A percentile compares a stretch with the other conserved stretches of the same genome.
Evolutionary conservation across 495 filamentous ascomycete species (phyloP).

Genomic region (Talaromyces stipitatus): DNA sequence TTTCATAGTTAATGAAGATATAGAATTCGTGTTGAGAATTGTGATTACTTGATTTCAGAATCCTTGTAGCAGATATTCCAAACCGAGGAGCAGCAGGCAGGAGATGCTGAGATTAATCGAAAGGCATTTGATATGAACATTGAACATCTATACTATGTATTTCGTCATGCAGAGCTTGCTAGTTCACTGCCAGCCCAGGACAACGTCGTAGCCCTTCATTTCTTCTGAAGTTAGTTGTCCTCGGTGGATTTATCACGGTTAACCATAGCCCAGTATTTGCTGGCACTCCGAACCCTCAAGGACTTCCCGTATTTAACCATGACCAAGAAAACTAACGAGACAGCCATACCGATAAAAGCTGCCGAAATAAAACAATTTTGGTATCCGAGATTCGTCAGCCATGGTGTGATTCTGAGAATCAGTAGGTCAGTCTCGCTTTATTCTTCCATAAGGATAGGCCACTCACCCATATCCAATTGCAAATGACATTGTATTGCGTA

Average conservation of each 20-base stretch:
- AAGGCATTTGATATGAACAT: background rate
- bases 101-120: background rate
- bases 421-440: background rate
- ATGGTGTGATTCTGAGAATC: slow-evolving; percentile 51
- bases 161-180: too few relatives aligned
- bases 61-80: background rate
- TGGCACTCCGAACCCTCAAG: slow-evolving; percentile 28
- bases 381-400: slow-evolving; percentile 51
- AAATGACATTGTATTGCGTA: slow-evolving; percentile 62
- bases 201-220: too few relatives aligned
- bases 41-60: background rate
- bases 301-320: slow-evolving; percentile 50
- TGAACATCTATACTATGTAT: too few relatives aligned
- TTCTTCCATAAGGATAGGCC: background rate
- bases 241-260: background rate
- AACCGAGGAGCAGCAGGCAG: background rate
- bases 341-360: slow-evolving; percentile 51
- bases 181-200: too few relatives aligned
- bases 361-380: slow-evolving; percentile 59
- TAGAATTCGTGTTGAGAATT: too few relatives aligned
- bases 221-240: too few relatives aligned
- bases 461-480: slow-evolving; percentile 48
- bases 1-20: too few relatives aligned
- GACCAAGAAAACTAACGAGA: slow-evolving; percentile 43
- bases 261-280: slow-evolving; percentile 36